Conservation (phyloP, 2,329 filamentous ascomycete genomes). For the Akanthomyces dipterigenus region DNA sequence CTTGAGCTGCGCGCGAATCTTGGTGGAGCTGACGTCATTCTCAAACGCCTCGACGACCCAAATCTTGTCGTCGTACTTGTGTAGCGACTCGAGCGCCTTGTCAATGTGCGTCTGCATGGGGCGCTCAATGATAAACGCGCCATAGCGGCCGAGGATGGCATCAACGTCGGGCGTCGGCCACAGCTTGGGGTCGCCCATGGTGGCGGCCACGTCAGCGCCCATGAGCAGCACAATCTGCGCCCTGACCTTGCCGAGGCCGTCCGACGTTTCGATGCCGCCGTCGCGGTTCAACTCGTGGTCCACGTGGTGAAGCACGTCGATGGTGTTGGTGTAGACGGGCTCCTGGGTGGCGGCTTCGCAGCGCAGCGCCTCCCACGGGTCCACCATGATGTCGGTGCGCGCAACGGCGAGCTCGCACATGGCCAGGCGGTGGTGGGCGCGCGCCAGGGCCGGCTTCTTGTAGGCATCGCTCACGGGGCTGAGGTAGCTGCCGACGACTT, state of each 20-base stretch:
- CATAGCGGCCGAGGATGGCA: constrained; percentile 73
- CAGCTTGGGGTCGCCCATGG: constrained; percentile 61
- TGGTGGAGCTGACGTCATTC: constrained; percentile 70
- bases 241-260: constrained; percentile 53
- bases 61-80: constrained; percentile 73
- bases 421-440: constrained; percentile 32
- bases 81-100: constrained; percentile 67
- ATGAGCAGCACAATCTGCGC: constrained; percentile 72
- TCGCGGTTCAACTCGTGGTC: constrained; percentile 76
- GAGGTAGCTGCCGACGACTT: constrained; percentile 72
- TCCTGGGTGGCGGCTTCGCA: constrained; percentile 38
- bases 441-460: constrained; percentile 34
- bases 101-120: constrained; percentile 72
- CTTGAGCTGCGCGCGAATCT: constrained; percentile 71
- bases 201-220: constrained; percentile 64
- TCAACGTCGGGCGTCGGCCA: constrained; percentile 78
- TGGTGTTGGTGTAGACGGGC: constrained; percentile 76
- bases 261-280: constrained; percentile 62
- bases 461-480: constrained; percentile 29
- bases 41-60: constrained; percentile 80
- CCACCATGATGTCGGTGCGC: constrained; percentile 71
- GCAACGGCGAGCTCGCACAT: constrained; percentile 78
- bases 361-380: constrained; percentile 65
- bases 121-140: constrained; percentile 73
- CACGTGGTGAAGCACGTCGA: constrained; percentile 78